phyloP scores from a whole-genome alignment of 768 basidiomycete species.

The Mycena albidolilacea region DNA sequence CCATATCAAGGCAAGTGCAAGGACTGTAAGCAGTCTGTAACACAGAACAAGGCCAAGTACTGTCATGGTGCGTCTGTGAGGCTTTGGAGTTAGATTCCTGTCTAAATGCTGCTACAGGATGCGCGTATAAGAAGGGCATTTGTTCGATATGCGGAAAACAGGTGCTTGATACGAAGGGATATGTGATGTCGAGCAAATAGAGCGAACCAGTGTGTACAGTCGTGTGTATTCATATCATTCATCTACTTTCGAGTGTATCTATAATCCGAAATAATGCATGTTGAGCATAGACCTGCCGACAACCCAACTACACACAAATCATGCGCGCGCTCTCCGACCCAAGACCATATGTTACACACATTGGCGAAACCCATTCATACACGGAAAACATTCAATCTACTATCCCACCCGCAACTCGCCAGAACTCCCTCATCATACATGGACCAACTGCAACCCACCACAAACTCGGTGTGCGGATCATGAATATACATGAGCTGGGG shows the following conservation, averaged over 20 bases:
- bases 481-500: conserved; percentile 78
- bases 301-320: too few relatives aligned
- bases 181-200: conserved; percentile 89
- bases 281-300: not conserved
- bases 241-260: conserved; percentile 21
- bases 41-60: conserved; percentile 91
- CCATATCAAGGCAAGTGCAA: conserved; percentile 91
- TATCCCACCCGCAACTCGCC: conserved; percentile 95
- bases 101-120: conserved; percentile 63
- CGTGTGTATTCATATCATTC: conserved; percentile 39
- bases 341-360: conserved; percentile 38
- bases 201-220: conserved; percentile 11
- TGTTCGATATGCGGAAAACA: conserved; percentile 92
- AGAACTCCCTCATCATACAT: conserved; percentile 89
- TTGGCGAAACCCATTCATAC: conserved; percentile 47
- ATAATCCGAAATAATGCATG: conserved; percentile 12
- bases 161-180: conserved; percentile 87
- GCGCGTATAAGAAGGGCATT: conserved; percentile 89
- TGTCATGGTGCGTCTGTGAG: conserved; percentile 77
- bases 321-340: too few relatives aligned
- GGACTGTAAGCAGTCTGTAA: conserved; percentile 87
- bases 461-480: conserved; percentile 94
- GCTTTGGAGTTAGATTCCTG: conserved; percentile 31
- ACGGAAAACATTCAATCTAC: conserved; percentile 84
- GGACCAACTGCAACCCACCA: conserved; percentile 94